phyloP scores from a whole-genome alignment of 495 filamentous ascomycete genomes.

The Tirmania nivea region DNA sequence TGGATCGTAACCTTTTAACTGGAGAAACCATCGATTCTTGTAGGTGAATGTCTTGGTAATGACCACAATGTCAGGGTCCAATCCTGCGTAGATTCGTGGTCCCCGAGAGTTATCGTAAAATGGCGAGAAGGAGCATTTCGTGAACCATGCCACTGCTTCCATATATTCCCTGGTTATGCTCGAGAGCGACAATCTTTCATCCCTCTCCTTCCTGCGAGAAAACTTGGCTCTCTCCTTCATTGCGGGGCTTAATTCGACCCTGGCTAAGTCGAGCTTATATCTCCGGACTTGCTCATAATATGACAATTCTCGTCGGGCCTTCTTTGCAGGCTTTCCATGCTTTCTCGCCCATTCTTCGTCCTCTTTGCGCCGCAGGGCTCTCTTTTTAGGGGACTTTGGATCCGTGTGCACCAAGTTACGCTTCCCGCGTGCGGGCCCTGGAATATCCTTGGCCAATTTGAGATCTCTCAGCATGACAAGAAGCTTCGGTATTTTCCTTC shows the following conservation, averaged over 20 bases:
- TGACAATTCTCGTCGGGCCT: not conserved
- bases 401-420: slow-evolving; percentile 4
- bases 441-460: slow-evolving; percentile 1
- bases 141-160: not conserved
- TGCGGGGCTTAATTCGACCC: not conserved
- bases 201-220: not conserved
- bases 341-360: not conserved
- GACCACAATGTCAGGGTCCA: slow-evolving; percentile 11
- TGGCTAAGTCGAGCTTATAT: not conserved
- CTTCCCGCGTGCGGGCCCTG: slow-evolving; percentile 1
- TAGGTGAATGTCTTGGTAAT: slow-evolving; percentile 23
- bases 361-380: not conserved
- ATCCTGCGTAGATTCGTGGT: not conserved
- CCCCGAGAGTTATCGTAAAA: not conserved
- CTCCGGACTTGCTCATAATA: not conserved
- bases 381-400: not conserved
- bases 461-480: slow-evolving; percentile 3
- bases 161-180: not conserved
- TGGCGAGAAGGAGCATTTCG: not conserved
- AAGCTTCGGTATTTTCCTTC: slow-evolving; percentile 1
- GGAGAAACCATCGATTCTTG: slow-evolving; percentile 20
- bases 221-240: not conserved
- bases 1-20: slow-evolving; percentile 21
- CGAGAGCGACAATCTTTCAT: not conserved
- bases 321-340: not conserved